These are phyloP conservation scores for Cytospora piceicola DNA, from an alignment of 2,329 filamentous ascomycete species.

Conservation along the genomic window DNA sequence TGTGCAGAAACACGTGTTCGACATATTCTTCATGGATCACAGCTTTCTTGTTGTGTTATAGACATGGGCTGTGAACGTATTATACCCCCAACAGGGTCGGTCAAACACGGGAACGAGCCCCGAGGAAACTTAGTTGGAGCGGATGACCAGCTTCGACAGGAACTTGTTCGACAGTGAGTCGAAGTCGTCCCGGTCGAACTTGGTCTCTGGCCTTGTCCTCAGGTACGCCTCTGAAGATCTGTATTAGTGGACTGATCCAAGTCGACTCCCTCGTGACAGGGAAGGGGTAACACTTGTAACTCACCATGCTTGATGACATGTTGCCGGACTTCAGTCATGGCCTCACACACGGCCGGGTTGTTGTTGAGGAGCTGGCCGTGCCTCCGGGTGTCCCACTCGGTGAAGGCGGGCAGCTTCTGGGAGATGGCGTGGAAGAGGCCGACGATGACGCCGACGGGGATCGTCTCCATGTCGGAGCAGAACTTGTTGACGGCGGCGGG, in stretches of 20 bases:
- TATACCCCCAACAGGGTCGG: constrained; percentile 16
- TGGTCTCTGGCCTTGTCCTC: constrained; percentile 74
- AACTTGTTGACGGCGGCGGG: constrained; percentile 86
- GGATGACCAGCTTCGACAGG: constrained; percentile 92
- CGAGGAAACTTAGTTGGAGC: constrained; percentile 69
- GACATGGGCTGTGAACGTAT: constrained; percentile 5
- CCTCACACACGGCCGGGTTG: constrained; percentile 89
- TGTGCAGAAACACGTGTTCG: background rate
- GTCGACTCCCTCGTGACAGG: too few relatives aligned
- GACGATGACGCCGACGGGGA: constrained; percentile 92
- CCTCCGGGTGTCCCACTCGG: constrained; percentile 91
- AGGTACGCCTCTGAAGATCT: constrained; percentile 79
- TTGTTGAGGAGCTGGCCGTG: constrained; percentile 91
- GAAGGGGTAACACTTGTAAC: constrained; percentile 40
- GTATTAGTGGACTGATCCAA: constrained; percentile 46
- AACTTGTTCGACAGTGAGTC: constrained; percentile 98
- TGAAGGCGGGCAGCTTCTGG: constrained; percentile 89
- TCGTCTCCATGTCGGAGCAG: constrained; percentile 95
- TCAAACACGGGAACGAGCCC: background rate
- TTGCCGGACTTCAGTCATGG: constrained; percentile 92
- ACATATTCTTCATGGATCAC: background rate
- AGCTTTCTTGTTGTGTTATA: background rate
- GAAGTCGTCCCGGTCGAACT: constrained; percentile 90
- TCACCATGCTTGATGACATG: constrained; percentile 94
- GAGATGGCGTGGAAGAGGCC: constrained; percentile 97